Evolutionary conservation across 768 basidiomycete species (phyloP).

Genomic region (Boletus insuetus): DNA sequence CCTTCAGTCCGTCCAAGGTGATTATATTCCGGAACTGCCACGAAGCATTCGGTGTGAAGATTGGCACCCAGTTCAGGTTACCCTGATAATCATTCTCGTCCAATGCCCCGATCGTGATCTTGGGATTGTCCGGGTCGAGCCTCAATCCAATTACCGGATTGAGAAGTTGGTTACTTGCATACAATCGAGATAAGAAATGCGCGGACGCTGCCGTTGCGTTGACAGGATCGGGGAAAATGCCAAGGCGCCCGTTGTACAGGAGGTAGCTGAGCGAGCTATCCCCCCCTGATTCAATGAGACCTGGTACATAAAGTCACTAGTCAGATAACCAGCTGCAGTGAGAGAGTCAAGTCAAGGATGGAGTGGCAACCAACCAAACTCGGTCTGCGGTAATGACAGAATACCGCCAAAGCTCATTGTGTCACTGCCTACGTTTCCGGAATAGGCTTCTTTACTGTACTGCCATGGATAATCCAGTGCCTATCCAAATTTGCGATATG

Average conservation of each 20-base stretch:
- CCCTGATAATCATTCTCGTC: constrained; percentile 23
- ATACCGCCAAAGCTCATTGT: constrained; percentile 16
- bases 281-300: constrained; percentile 16
- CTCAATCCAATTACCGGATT: constrained; percentile 22
- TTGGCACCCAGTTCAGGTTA: constrained; percentile 19
- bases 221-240: constrained; percentile 22
- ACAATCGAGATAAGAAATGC: constrained; percentile 14
- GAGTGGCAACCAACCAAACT: constrained; percentile 10
- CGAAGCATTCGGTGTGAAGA: constrained; percentile 14
- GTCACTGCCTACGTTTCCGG: constrained; percentile 15
- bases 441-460: constrained; percentile 5
- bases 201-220: constrained; percentile 15
- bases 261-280: constrained; percentile 12
- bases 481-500: neutral
- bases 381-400: constrained; percentile 8
- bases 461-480: constrained; percentile 12
- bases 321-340: neutral
- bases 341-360: neutral
- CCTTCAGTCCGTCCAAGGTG: constrained; percentile 14
- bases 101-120: constrained; percentile 24
- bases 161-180: constrained; percentile 17
- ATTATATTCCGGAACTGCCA: constrained; percentile 8
- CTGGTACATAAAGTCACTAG: neutral
- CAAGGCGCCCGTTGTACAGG: constrained; percentile 21
- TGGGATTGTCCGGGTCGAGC: constrained; percentile 24